These are phyloP conservation scores for Starmerella stellata DNA, from an alignment of 805 yeast species.

Conservation along the genomic window DNA sequence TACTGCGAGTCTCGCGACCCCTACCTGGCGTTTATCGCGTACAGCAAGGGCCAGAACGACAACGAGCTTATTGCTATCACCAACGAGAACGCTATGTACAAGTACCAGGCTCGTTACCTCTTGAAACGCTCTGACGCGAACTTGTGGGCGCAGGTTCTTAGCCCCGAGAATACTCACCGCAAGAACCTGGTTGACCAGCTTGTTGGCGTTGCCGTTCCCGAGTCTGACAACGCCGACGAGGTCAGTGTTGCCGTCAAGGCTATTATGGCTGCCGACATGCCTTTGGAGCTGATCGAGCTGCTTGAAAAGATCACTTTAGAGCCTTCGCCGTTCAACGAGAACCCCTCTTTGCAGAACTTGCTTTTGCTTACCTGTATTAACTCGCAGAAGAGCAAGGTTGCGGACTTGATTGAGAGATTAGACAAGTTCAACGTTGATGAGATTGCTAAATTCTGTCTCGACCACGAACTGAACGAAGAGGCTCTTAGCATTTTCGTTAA, in stretches of 20 bases:
- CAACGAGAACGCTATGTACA: conserved; percentile 94
- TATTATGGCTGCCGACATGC: conserved; percentile 89
- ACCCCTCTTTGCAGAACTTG: conserved; percentile 85
- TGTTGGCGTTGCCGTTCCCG: conserved; percentile 91
- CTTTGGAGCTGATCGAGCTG: conserved; percentile 80
- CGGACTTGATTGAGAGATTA: conserved; percentile 67
- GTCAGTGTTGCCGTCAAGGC: conserved; percentile 89
- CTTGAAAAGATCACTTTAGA: conserved; percentile 90
- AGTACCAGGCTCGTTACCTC: conserved; percentile 94
- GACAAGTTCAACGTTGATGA: conserved; percentile 85
- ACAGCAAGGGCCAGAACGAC: conserved; percentile 87
- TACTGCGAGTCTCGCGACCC: conserved; percentile 99
- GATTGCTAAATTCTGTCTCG: conserved; percentile 81
- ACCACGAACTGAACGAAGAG: conserved; percentile 76
- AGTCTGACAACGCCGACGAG: conserved; percentile 82
- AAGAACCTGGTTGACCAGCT: conserved; percentile 86
- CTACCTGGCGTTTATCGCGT: conserved; percentile 90
- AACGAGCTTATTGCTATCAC: conserved; percentile 78
- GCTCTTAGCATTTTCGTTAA: conserved; percentile 85
- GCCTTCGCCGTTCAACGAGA: conserved; percentile 92
- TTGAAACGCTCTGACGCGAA: conserved; percentile 69
- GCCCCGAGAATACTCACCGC: conserved; percentile 64
- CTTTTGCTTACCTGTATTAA: conserved; percentile 85
- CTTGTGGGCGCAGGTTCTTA: conserved; percentile 67
- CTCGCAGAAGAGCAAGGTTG: conserved; percentile 77